A percentile compares a stretch with the other conserved stretches of the same genome.
Conservation (phyloP, 2,329 filamentous ascomycete species). For the Fusarium sulawesiense region DNA sequence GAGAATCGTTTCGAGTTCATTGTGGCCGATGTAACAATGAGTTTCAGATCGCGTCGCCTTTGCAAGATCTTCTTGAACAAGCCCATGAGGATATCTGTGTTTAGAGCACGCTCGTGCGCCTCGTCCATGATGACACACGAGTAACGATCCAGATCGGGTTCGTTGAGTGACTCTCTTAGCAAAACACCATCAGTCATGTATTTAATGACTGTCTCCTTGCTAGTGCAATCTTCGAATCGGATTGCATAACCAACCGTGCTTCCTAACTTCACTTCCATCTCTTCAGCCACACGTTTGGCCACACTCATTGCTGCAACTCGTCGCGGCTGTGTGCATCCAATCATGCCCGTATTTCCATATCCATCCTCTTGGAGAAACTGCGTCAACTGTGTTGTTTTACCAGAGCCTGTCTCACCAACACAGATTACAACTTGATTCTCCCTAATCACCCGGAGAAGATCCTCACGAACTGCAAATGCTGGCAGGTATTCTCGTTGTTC, state of each 20-base stretch:
- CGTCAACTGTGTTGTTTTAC: slow-evolving; percentile 96
- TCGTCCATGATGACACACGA: slow-evolving; percentile 99
- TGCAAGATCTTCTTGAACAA: slow-evolving; percentile 97
- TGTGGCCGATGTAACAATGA: slow-evolving; percentile 97
- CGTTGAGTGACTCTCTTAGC: slow-evolving; percentile 90
- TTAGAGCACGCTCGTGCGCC: slow-evolving; percentile 94
- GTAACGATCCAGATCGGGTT: slow-evolving; percentile 93
- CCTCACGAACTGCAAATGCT: slow-evolving; percentile 95
- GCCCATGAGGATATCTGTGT: slow-evolving; percentile 97
- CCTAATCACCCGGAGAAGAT: slow-evolving; percentile 88
- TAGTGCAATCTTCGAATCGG: slow-evolving; percentile 97
- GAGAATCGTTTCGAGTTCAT: slow-evolving; percentile 99
- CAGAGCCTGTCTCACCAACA: slow-evolving; percentile 95
- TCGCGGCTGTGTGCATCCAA: slow-evolving; percentile 95
- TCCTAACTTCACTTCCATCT: slow-evolving; percentile 95
- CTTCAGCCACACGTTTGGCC: slow-evolving; percentile 95
- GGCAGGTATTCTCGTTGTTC: slow-evolving; percentile 95
- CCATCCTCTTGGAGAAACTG: slow-evolving; percentile 97
- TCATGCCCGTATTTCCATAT: slow-evolving; percentile 87
- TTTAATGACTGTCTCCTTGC: slow-evolving; percentile 94
- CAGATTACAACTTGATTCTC: slow-evolving; percentile 98
- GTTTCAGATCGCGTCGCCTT: slow-evolving; percentile 87
- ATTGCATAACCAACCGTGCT: slow-evolving; percentile 95
- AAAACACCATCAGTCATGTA: slow-evolving; percentile 99
- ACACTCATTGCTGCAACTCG: slow-evolving; percentile 99